Evolutionary conservation across 2,329 filamentous ascomycete species (phyloP), one percentile per base, ranked within the genome.

Genomic region (Fusarium bactridioides): DNA sequence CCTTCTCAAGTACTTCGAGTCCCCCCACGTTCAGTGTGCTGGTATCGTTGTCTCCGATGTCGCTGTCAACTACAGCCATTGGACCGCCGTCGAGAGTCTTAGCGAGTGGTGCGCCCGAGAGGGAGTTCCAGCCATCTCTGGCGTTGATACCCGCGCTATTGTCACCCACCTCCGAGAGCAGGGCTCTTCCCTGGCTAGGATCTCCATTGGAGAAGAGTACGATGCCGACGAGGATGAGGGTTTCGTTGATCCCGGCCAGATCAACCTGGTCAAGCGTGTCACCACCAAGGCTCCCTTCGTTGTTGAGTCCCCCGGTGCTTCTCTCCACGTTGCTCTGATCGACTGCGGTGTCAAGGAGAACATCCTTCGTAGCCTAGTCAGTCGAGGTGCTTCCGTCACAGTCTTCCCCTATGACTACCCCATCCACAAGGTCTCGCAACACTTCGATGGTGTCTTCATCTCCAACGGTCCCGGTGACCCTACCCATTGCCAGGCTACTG

Each of bases 321-420:
- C 92, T 79, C 92, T 94, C 82, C 96, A 99, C 85, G 90, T 99
- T 76, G 96, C 95, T 66, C 89, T 99, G 76, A 92, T 99, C 80
- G 96, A 99, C 85, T 99, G 96, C 80, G 96, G 96, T 86, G 96
- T 98, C 76, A 99, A 99, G 90, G 96, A 99, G 89, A 99, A 99
- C 87, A 99, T 99, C 78, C 91, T 99, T 67, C 94, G 96, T 79
- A 97, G 93, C 82, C 88, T 99, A 68, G 95, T 98, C 79, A 92
- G 89, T 83, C 94, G 96, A 73, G 96, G 96, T 69, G 94, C 95
- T 60, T 95, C 93, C 72, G 93, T 97, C 73, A 98, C 96, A 44
- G 93, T 94, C 78, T 97, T 99, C 87, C 96, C 96, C 67, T 98
- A 93, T 84, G 91, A 98, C 86, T 98, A 96, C 86, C 95, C 95